Conservation (phyloP, 202 grass and related monocot species). For the Schoenoplectus tabernaemontani region DNA sequence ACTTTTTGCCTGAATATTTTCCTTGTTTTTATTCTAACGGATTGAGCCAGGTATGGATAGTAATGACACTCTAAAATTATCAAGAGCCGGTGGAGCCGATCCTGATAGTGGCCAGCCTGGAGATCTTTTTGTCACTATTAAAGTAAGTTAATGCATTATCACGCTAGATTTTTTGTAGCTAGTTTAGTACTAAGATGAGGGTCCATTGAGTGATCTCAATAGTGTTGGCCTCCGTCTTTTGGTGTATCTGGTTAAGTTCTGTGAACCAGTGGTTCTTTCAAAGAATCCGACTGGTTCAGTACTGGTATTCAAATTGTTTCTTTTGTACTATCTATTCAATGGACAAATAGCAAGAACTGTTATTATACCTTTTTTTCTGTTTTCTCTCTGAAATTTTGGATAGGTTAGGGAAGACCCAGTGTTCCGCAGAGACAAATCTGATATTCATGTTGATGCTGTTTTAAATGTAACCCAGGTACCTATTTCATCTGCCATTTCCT, state of each 20-base stretch:
- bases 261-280: not conserved
- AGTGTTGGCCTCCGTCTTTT: not conserved
- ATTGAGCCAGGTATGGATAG: constrained; percentile 58
- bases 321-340: not conserved
- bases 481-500: not conserved
- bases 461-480: constrained; percentile 87
- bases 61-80: constrained; percentile 54
- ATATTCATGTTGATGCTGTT: constrained; percentile 86
- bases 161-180: not conserved
- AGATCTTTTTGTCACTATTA: constrained; percentile 84
- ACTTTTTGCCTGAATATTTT: not conserved
- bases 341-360: not conserved
- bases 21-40: not conserved
- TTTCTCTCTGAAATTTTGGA: constrained; percentile 18
- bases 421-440: constrained; percentile 86
- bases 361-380: not conserved
- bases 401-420: constrained; percentile 79
- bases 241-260: not conserved
- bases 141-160: constrained; percentile 35
- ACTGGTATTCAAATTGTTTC: not conserved
- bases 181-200: not conserved
- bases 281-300: not conserved
- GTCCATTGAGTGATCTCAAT: constrained; percentile 3
- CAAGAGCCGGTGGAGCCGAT: constrained; percentile 71
- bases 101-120: constrained; percentile 59